Conservation (phyloP, 805 yeast genomes). For the Ascoidea asiatica region DNA sequence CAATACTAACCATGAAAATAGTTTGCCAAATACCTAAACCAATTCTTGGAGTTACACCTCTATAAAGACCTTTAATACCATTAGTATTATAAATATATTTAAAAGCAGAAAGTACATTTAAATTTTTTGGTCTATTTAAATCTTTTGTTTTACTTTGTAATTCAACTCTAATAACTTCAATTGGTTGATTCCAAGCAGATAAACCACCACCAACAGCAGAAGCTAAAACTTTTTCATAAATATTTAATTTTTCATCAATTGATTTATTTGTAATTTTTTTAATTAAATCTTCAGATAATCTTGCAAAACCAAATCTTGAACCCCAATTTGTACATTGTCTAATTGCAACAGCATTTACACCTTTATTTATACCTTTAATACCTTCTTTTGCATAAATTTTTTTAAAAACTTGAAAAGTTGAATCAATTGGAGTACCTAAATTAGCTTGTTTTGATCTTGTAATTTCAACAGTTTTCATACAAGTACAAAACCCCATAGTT, state of each 20-base stretch:
- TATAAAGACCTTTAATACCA: slow-evolving; percentile 82
- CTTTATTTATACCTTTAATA: slow-evolving; percentile 87
- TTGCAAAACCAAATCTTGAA: slow-evolving; percentile 83
- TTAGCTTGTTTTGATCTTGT: slow-evolving; percentile 73
- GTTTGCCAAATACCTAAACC: slow-evolving; percentile 98
- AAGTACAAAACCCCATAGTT: slow-evolving; percentile 96
- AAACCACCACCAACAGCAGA: slow-evolving; percentile 94
- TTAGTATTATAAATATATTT: slow-evolving; percentile 71
- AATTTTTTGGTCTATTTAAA: slow-evolving; percentile 90
- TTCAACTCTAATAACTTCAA: slow-evolving; percentile 94
- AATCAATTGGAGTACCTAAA: slow-evolving; percentile 54
- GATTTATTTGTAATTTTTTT: slow-evolving; percentile 49
- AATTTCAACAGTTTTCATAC: slow-evolving; percentile 98
- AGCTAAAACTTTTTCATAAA: slow-evolving; percentile 72
- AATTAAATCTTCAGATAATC: slow-evolving; percentile 82
- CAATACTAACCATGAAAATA: slow-evolving; percentile 95
- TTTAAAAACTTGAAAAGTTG: slow-evolving; percentile 76
- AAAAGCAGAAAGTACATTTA: slow-evolving; percentile 64
- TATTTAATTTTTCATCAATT: slow-evolving; percentile 47
- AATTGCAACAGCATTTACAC: slow-evolving; percentile 97
- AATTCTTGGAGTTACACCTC: slow-evolving; percentile 95
- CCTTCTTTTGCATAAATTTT: slow-evolving; percentile 82
- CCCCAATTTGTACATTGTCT: slow-evolving; percentile 99
- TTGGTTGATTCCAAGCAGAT: slow-evolving; percentile 98
- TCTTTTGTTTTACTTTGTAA: slow-evolving; percentile 94